These are phyloP conservation scores for Corchorus olitorius DNA, from an alignment of 345 rosid species.

Conservation along the genomic window DNA sequence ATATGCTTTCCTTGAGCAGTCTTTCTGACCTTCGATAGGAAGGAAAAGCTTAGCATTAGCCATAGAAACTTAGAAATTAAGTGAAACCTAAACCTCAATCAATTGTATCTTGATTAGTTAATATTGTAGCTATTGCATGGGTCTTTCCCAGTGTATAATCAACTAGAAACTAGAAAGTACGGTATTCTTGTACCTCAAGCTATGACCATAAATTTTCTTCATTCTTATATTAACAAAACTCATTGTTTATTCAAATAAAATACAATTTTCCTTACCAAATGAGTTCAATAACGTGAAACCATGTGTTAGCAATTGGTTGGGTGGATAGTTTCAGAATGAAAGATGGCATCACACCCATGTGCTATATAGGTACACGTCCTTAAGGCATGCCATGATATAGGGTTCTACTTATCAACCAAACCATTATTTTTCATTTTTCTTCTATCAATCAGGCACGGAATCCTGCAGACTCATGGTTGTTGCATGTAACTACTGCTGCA, in stretches of 20 bases:
- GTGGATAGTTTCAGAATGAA: constrained; percentile 14
- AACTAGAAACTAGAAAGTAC: too few species aligned
- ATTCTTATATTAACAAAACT: not conserved
- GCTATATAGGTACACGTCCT: constrained; percentile 42
- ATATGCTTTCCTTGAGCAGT: too few species aligned
- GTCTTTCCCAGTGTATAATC: not conserved
- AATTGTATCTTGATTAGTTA: not conserved
- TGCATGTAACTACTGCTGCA: constrained; percentile 23
- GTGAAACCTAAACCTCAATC: not conserved
- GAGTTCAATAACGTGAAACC: constrained; percentile 31
- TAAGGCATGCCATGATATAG: constrained; percentile 39
- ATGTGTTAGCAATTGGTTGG: constrained; percentile 33
- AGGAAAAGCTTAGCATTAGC: not conserved
- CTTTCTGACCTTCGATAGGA: not conserved
- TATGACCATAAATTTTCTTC: not conserved
- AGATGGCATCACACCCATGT: constrained; percentile 52
- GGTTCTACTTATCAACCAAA: constrained; percentile 26
- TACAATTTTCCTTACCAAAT: not conserved
- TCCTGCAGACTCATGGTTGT: constrained; percentile 11
- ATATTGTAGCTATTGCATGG: not conserved
- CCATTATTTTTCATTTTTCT: not conserved
- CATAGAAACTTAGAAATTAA: too few species aligned
- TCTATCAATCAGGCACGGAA: constrained; percentile 24
- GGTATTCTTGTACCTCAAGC: constrained; percentile 3
- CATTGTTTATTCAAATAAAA: not conserved